phyloP scores from a whole-genome alignment of 371 early-diverging fungal genomes.

The Mortierella sp. region DNA sequence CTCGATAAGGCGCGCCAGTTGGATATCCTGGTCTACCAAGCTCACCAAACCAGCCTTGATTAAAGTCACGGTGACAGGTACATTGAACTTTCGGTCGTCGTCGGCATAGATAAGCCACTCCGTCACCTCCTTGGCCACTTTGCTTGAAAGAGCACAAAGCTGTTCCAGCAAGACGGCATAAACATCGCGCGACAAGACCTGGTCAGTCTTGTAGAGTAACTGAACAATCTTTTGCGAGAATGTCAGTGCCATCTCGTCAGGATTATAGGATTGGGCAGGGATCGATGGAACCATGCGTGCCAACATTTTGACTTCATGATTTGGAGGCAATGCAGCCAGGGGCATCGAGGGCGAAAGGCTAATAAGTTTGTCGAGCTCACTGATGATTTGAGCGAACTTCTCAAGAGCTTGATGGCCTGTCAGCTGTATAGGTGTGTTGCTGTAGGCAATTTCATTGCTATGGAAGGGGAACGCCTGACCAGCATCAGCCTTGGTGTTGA shows the following conservation, averaged over 20 bases:
- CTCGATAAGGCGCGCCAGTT: constrained; percentile 87
- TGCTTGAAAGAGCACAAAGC: constrained; percentile 83
- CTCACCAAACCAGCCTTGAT: constrained; percentile 83
- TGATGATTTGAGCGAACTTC: constrained; percentile 74
- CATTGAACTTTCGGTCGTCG: constrained; percentile 93
- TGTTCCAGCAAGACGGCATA: constrained; percentile 86
- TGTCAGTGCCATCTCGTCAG: constrained; percentile 82
- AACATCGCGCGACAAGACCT: constrained; percentile 80
- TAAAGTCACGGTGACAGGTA: constrained; percentile 86
- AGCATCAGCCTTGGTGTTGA: constrained; percentile 57
- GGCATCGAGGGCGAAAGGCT: constrained; percentile 66
- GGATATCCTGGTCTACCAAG: constrained; percentile 87
- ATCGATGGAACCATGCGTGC: constrained; percentile 80
- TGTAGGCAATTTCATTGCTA: constrained; percentile 46
- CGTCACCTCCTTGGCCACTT: constrained; percentile 85
- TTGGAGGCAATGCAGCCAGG: constrained; percentile 77
- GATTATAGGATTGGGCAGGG: constrained; percentile 74
- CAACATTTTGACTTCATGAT: constrained; percentile 80
- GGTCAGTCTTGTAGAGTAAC: constrained; percentile 83
- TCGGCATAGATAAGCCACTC: constrained; percentile 95
- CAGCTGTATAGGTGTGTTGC: constrained; percentile 47
- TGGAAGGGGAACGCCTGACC: constrained; percentile 56
- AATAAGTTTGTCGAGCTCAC: constrained; percentile 82
- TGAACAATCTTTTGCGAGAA: constrained; percentile 92
- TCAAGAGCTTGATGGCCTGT: constrained; percentile 75